Evolutionary conservation across 2,329 filamentous ascomycete genomes (phyloP).

Genomic region (Mycosphaerella arachidis): DNA sequence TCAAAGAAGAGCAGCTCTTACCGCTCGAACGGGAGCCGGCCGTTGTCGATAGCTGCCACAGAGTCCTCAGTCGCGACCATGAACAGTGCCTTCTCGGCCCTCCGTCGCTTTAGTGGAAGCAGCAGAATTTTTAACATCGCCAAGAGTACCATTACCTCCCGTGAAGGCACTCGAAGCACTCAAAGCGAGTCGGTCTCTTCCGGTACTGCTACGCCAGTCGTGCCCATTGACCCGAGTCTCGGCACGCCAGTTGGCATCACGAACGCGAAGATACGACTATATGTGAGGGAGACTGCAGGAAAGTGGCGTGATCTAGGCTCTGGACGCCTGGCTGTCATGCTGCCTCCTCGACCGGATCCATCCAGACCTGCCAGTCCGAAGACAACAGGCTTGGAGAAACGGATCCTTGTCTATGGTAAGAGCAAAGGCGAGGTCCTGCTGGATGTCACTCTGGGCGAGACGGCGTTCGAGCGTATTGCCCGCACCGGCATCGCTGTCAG

Average conservation of each 20-base stretch:
- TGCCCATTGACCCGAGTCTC: constrained; percentile 28
- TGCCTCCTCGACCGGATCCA: constrained; percentile 51
- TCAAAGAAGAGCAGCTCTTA: constrained; percentile 53
- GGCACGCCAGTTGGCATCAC: constrained; percentile 59
- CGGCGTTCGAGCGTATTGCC: constrained; percentile 78
- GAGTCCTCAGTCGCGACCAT: constrained; percentile 72
- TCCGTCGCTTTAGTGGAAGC: constrained; percentile 67
- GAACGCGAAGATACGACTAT: constrained; percentile 81
- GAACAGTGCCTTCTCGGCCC: constrained; percentile 71
- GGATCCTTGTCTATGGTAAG: constrained; percentile 72
- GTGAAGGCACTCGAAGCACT: constrained; percentile 50
- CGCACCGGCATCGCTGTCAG: constrained; percentile 83
- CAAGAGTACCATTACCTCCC: constrained; percentile 65
- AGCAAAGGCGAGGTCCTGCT: constrained; percentile 65
- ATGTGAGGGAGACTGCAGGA: constrained; percentile 66
- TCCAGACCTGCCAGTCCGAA: constrained; percentile 34
- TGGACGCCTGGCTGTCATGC: constrained; percentile 75
- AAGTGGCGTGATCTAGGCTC: constrained; percentile 93
- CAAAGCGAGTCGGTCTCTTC: constrained; percentile 59
- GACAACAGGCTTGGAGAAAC: constrained; percentile 65
- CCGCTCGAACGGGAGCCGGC: constrained; percentile 51
- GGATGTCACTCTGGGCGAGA: constrained; percentile 79
- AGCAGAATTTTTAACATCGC: constrained; percentile 78
- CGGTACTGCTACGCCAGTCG: constrained; percentile 37
- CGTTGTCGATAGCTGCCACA: constrained; percentile 57